Base-by-base conservation (phyloP, 164 flowering plant species). In the Magnolia officinalis region DNA sequence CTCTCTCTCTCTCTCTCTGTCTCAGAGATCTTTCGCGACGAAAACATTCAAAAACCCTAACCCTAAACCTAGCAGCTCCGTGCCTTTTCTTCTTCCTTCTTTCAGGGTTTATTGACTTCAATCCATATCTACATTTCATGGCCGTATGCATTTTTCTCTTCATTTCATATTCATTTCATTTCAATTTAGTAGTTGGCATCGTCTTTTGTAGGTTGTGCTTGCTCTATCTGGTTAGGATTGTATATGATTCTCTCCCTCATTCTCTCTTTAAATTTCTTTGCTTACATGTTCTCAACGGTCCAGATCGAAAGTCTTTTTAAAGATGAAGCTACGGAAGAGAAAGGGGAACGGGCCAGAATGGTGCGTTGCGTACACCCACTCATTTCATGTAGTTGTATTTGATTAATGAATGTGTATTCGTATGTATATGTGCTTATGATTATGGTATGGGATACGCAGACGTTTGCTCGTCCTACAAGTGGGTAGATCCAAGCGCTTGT, bases 321-420 rank as follows among this genome's bases (percentile, higher is more conserved):
- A 88, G 91, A 96, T 94, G 99, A 96, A 75, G 98, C 99, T 31
- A 91, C 93, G 2, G 98, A 96, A 78, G 98, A 96, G 76, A 96
- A 96, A 81, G 99, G 99, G 8, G 98, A 94, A 74, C 92, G 97
- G 4, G 99, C 99, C n/a, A 85, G 96, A 85, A 87, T 96, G 99
- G 99, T 94, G 58, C 83, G 87, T 77, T 50, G 69, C 29, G 3
- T 55, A 26, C 37, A 6, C 71, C 50, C 18, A 13, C 45, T 64
- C 3, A 16, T 10, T 8, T 20, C 55, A 7, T 51, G 8, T 10
- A 8, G 21, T 19, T 64, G 21, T 64, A 21, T 21, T 67, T 67
- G 67, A 64, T 21, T 64, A 20, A 20, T 64, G 21, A 20, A 64
- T 64, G 67, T 20, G 10, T 26, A n/a, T 55, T 55, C 13, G 10